These are phyloP conservation scores for Aspergillus incahuasiensis DNA, from an alignment of 495 filamentous ascomycete species.

Conservation along the genomic window DNA sequence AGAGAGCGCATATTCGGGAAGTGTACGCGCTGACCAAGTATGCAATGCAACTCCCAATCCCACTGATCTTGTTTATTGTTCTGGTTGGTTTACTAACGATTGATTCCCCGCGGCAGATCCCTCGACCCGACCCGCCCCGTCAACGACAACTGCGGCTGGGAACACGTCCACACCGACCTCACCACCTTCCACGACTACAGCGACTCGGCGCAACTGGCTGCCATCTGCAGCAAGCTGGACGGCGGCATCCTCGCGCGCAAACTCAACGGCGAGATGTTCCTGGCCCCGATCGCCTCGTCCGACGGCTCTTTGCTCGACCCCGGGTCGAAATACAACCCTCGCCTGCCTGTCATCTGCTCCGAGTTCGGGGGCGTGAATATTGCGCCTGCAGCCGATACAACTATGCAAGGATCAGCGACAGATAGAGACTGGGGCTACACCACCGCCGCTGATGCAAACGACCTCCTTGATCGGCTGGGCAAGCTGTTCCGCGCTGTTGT, in stretches of 20 bases:
- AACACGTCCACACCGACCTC: conserved; percentile 54
- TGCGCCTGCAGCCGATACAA: conserved; percentile 32
- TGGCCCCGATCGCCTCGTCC: conserved; percentile 31
- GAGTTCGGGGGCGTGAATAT: conserved; percentile 61
- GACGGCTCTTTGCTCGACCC: conserved; percentile 28
- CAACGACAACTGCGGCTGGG: conserved; percentile 64
- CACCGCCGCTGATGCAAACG: conserved; percentile 31
- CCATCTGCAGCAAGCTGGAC: conserved; percentile 41
- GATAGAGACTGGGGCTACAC: conserved; percentile 40
- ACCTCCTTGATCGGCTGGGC: conserved; percentile 29
- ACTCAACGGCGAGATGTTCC: conserved; percentile 44
- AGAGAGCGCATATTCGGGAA: conserved; percentile 54
- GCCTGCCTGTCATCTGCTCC: conserved; percentile 52
- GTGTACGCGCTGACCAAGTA: conserved; percentile 58
- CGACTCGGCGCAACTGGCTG: conserved; percentile 43
- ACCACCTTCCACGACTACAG: conserved; percentile 60
- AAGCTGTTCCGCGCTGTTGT: conserved; percentile 35
- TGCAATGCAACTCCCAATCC: too few species aligned
- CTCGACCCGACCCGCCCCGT: conserved; percentile 55
- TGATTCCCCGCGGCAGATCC: too few species aligned
- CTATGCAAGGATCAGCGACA: conserved; percentile 16
- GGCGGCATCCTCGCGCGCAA: conserved; percentile 44
- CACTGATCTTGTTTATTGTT: too few species aligned
- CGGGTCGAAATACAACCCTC: conserved; percentile 39
- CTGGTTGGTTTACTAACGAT: too few species aligned